A percentile compares a stretch with the other conserved stretches of the same genome.
Conservation (phyloP, 371 early-diverging fungal species). For the Cokeromyces recurvatus region DNA sequence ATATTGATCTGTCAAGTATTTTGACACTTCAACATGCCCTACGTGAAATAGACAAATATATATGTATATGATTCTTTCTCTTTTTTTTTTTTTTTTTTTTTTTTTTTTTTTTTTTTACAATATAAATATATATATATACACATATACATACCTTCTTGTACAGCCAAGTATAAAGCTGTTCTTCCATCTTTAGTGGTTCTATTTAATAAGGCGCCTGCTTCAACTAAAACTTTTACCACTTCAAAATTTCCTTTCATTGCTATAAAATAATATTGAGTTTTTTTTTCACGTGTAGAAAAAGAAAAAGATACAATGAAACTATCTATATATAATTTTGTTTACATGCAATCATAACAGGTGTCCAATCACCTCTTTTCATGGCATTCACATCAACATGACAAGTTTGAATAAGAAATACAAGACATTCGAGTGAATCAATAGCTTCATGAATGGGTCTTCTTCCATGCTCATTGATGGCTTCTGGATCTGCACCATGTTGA, state of each 20-base stretch:
- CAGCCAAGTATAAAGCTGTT: conserved; percentile 49
- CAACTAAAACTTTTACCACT: conserved; percentile 28
- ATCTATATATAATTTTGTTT: neutral
- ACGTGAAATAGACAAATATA: no score
- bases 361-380: conserved; percentile 53
- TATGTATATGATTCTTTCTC: no score
- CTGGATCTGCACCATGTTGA: conserved; percentile 29
- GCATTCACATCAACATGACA: conserved; percentile 43
- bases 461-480: conserved; percentile 45
- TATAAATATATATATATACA: no score
- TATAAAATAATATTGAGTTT: no score
- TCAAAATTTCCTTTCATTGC: conserved; percentile 42
- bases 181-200: conserved; percentile 40
- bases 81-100: no score
- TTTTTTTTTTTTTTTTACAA: no score
- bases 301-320: no score
- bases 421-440: conserved; percentile 39
- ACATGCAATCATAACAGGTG: conserved; percentile 51
- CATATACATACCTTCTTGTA: conserved; percentile 34
- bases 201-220: conserved; percentile 31
- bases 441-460: conserved; percentile 49
- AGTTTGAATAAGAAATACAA: conserved; percentile 21
- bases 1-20: conserved; percentile 30
- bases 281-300: no score
- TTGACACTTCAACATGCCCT: conserved; percentile 37